Base-by-base conservation (phyloP, 75 land plant genomes). In the Picea glauca region DNA sequence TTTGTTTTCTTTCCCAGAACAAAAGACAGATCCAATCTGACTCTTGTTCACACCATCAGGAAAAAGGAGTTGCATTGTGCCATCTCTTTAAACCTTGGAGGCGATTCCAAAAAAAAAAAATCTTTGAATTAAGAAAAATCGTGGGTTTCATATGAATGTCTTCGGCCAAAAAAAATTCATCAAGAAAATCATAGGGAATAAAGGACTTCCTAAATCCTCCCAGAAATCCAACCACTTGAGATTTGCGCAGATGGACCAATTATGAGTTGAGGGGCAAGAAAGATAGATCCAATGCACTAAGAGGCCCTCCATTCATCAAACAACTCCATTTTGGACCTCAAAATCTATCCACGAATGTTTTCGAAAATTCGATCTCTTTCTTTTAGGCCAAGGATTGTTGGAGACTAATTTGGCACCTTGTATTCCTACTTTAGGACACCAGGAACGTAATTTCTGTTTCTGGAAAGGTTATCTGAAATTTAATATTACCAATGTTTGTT, bases 11-110 rank as follows among this genome's bases (percentile, higher is more conserved):
- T 67, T 67, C 17, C 18, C n/a, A 67, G 6, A 67, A 38, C 72
- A 67, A 4, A 40, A 40, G 4, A 67, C 18, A 33, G 50, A 67
- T 67, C 72, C 72, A 38, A 67, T 67, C 40, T 18, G 35, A 67
- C 46, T 67, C 40, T 15, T 67, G 7, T 67, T 38, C 38, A 20
- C 20, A 1, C 72, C 72, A 67, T 17, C 72, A 67, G 72, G 72
- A 67, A 67, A 67, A 2, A 67, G 38, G 72, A 67, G 72, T 67
- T 67, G 72, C 72, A 67, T 4, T 17, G n/a, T 67, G 72, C 72
- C 72, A 33, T 35, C 72, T 67, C 72, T 67, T 38, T 38, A 67
- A 67, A 35, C 72, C 72, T 33, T 67, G 46, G 38, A 67, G 72
- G 17, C 43, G 72, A 38, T 67, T 67, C 72, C 72, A 50, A 12